Conservation (phyloP, 306 rosid species). For the Purshia tridentata region DNA sequence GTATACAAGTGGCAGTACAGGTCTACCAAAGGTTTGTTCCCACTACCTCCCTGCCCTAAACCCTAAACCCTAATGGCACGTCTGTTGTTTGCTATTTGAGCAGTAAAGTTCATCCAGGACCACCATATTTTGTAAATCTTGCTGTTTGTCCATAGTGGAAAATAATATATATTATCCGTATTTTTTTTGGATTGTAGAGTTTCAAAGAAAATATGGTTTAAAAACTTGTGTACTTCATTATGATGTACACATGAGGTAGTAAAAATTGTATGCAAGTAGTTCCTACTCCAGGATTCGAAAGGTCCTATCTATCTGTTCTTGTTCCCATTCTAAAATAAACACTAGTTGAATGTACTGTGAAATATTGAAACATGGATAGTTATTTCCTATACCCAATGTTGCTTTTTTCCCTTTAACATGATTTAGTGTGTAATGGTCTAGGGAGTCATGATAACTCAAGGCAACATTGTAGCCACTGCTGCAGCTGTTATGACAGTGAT, state of each 20-base stretch:
- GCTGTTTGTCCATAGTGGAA: background rate
- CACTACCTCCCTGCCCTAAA: constrained; percentile 17
- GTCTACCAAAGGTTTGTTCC: constrained; percentile 81
- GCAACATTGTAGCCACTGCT: constrained; percentile 80
- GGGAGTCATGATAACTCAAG: constrained; percentile 98
- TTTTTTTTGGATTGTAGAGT: background rate
- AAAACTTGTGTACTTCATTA: background rate
- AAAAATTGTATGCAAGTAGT: background rate
- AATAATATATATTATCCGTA: background rate
- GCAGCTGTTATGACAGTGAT: constrained; percentile 76
- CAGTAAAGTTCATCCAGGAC: constrained; percentile 8
- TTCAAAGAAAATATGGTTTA: background rate
- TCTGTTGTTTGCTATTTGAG: constrained; percentile 26
- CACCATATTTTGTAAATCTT: constrained; percentile 9
- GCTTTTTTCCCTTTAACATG: constrained; percentile 13
- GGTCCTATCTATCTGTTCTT: background rate
- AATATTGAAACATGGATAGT: constrained; percentile 17
- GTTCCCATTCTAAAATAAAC: background rate
- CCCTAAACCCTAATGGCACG: background rate
- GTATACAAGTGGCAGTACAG: constrained; percentile 98
- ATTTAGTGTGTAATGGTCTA: constrained; percentile 31
- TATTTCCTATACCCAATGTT: constrained; percentile 3
- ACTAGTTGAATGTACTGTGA: background rate
- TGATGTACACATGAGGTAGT: too few species aligned
- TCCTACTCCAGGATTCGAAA: background rate